A percentile compares a stretch with the other conserved stretches of the same genome.
Conservation (phyloP, 176 grass and related monocot species). For the Guadua angustifolia region DNA sequence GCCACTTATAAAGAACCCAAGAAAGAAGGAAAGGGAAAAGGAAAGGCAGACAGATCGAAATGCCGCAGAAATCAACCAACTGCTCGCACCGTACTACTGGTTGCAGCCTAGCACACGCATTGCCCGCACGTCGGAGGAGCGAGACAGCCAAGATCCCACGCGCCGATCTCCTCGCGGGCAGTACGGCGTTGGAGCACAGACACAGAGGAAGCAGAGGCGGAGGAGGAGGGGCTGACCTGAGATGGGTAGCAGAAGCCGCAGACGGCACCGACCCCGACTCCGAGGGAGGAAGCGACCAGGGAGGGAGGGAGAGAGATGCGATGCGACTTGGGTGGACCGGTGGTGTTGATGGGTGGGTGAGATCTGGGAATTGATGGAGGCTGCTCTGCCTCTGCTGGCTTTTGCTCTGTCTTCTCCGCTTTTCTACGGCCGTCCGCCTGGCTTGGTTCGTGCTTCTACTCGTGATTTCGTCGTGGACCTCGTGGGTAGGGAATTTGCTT, state of each 20-base stretch:
- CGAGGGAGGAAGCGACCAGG: not conserved
- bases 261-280: too few relatives aligned
- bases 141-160: not conserved
- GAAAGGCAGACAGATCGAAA: not conserved
- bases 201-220: not conserved
- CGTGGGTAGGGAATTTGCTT: too few relatives aligned
- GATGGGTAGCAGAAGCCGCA: not conserved
- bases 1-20: not conserved
- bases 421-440: not conserved
- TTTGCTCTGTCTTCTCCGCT: too few relatives aligned
- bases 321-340: conserved; percentile 29
- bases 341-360: not conserved
- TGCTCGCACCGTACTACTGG: not conserved
- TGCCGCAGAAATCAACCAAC: not conserved
- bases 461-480: too few relatives aligned
- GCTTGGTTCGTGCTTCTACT: too few relatives aligned
- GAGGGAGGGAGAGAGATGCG: not conserved
- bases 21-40: not conserved
- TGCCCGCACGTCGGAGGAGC: not conserved
- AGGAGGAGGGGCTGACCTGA: not conserved
- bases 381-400: not conserved
- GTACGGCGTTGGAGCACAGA: not conserved
- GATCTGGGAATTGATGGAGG: conserved; percentile 22
- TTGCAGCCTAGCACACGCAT: not conserved
- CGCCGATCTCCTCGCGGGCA: not conserved